Evolutionary conservation across 345 rosid genomes (phyloP).

Genomic region (Citrus cavaleriei): DNA sequence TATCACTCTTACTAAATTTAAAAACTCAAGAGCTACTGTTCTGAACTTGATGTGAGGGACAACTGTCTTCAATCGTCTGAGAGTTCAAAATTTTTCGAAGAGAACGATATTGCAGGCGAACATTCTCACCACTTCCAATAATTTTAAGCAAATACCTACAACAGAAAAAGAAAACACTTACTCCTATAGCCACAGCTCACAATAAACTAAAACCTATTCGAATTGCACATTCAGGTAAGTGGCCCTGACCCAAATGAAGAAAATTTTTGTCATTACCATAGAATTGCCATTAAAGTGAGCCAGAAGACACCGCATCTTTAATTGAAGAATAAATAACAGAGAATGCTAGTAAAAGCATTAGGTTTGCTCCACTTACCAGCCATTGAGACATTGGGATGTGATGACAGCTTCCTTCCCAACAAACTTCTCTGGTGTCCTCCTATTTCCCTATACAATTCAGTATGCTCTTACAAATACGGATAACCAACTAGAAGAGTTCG

Average conservation of each 20-base stretch:
- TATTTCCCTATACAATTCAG: conserved; percentile 67
- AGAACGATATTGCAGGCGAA: conserved; percentile 93
- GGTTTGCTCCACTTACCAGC: conserved; percentile 61
- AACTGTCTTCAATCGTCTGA: conserved; percentile 45
- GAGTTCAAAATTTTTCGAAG: conserved; percentile 53
- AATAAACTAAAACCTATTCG: not conserved
- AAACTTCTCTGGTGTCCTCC: conserved; percentile 92
- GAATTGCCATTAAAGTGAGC: not conserved
- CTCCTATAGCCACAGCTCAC: not conserved
- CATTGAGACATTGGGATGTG: conserved; percentile 97
- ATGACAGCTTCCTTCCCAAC: conserved; percentile 97
- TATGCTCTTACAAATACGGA: conserved; percentile 10
- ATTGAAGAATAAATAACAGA: not conserved
- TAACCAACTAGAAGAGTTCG: conserved; percentile 3
- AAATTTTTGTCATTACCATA: not conserved
- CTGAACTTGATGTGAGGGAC: conserved; percentile 47
- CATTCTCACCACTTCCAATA: conserved; percentile 74
- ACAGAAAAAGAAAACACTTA: not conserved
- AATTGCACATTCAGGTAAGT: not conserved
- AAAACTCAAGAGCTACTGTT: conserved; percentile 43
- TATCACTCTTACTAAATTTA: not conserved
- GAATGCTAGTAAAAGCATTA: not conserved
- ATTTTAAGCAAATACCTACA: conserved; percentile 85
- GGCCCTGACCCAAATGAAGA: not conserved
- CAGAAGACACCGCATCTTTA: not conserved